Evolutionary conservation across 2,329 filamentous ascomycete species (phyloP).

Genomic region (Beauveria brongniartii): DNA sequence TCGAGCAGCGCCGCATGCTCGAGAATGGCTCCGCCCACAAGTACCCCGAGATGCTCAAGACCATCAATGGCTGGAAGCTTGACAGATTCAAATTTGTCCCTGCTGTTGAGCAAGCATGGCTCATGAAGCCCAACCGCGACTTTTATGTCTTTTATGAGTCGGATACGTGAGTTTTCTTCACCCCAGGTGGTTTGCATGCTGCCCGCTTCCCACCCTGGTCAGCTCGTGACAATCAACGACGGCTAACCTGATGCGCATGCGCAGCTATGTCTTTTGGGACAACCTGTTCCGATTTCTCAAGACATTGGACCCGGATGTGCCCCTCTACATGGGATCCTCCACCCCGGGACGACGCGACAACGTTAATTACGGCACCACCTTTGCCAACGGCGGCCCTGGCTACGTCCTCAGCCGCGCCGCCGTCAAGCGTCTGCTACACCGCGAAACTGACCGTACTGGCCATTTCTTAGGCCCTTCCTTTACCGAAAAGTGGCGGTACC

Average conservation of each 20-base stretch:
- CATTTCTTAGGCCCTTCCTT: conserved; percentile 1
- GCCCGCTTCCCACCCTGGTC: background rate
- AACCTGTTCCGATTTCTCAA: conserved; percentile 14
- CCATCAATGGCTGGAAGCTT: conserved; percentile 39
- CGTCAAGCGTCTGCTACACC: conserved; percentile 12
- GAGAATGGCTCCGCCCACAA: conserved; percentile 25
- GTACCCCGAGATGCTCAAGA: conserved; percentile 22
- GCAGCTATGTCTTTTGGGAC: conserved; percentile 15
- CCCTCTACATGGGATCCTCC: conserved; percentile 8
- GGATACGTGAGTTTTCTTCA: conserved; percentile 38
- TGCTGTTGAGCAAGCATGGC: conserved; percentile 43
- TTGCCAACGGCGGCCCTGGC: conserved; percentile 15
- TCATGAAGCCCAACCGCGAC: conserved; percentile 35
- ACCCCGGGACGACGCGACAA: conserved; percentile 1
- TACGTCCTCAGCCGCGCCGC: conserved; percentile 14
- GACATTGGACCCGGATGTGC: conserved; percentile 7
- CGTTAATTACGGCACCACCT: background rate
- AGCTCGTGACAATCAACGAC: background rate
- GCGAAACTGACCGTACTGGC: background rate
- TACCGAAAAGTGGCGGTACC: conserved; percentile 8
- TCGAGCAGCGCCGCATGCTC: conserved; percentile 30
- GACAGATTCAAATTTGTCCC: conserved; percentile 52
- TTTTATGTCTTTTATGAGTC: conserved; percentile 52
- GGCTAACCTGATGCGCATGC: background rate
- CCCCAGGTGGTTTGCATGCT: conserved; percentile 20